These are phyloP conservation scores for Solanum hybrid DNA, from an alignment of 305 asterid species.

Conservation along the genomic window DNA sequence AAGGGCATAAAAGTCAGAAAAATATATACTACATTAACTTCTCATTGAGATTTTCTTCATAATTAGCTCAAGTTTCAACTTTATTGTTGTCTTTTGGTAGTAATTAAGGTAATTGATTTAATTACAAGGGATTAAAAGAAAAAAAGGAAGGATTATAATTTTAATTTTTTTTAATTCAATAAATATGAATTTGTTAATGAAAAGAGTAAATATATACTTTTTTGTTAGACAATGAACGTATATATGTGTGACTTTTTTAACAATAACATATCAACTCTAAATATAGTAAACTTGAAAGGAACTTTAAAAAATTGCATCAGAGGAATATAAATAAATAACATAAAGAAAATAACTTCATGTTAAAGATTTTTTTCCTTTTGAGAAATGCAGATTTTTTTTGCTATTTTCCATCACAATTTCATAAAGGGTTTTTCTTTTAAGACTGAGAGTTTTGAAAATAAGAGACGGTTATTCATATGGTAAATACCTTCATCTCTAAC, in stretches of 20 bases:
- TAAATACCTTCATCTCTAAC: no score
- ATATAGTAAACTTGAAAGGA: neutral
- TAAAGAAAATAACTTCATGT: neutral
- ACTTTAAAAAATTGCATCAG: neutral
- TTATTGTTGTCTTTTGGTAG: neutral
- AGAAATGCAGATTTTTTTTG: neutral
- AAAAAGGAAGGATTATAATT: neutral
- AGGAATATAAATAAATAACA: neutral
- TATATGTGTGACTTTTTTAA: neutral
- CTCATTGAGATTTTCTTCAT: neutral
- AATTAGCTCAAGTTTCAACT: neutral
- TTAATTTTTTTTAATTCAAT: no score
- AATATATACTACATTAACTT: no score
- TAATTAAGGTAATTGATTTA: neutral
- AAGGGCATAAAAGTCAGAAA: no score
- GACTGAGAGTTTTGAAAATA: neutral
- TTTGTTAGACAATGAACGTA: neutral
- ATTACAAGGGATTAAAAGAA: neutral
- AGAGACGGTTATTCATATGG: neutral
- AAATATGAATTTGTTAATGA: neutral
- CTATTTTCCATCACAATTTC: no score
- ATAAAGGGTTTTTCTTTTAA: no score
- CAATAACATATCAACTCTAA: neutral
- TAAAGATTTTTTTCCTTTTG: neutral
- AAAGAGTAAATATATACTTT: neutral